Conservation (phyloP, 495 filamentous ascomycete species). For the Lophiostoma macrostomum region DNA sequence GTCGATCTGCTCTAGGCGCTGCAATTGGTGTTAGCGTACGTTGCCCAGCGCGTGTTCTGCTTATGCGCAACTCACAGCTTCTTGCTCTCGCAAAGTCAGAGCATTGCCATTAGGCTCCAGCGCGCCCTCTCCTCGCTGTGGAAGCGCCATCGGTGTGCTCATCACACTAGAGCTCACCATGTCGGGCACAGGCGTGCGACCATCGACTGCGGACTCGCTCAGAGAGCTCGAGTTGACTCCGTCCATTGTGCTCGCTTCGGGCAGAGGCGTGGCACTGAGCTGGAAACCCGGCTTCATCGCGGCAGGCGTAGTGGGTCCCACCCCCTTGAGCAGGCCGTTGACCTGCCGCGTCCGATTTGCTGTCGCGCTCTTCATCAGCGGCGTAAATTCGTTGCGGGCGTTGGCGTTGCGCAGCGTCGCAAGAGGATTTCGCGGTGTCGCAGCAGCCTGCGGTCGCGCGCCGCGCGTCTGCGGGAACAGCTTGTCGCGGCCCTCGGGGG, state of each 20-base stretch:
- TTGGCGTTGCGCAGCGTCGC: slow-evolving; percentile 63
- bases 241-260: slow-evolving; percentile 59
- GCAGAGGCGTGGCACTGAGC: slow-evolving; percentile 45
- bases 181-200: slow-evolving; percentile 65
- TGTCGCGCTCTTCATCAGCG: slow-evolving; percentile 84
- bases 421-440: slow-evolving; percentile 68
- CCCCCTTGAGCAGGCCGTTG: slow-evolving; percentile 45
- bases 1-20: slow-evolving; percentile 88
- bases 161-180: slow-evolving; percentile 71
- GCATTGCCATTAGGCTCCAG: slow-evolving; percentile 84
- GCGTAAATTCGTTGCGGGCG: slow-evolving; percentile 81
- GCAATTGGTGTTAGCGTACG: slow-evolving; percentile 1
- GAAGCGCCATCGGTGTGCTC: slow-evolving; percentile 71
- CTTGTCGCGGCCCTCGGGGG: slow-evolving; percentile 53
- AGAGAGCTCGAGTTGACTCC: slow-evolving; percentile 40
- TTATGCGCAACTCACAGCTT: slow-evolving; percentile 57
- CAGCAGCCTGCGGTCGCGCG: slow-evolving; percentile 36
- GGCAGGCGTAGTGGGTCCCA: slow-evolving; percentile 66
- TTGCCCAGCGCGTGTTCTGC: too few relatives aligned
- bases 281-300: slow-evolving; percentile 59
- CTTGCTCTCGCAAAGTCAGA: slow-evolving; percentile 87
- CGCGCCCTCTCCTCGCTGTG: slow-evolving; percentile 64
- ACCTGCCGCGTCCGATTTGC: slow-evolving; percentile 64
- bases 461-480: slow-evolving; percentile 28
- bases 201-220: slow-evolving; percentile 29